Base-by-base conservation (phyloP, 2,329 filamentous ascomycete genomes). In the Epichloe gansuensis region DNA sequence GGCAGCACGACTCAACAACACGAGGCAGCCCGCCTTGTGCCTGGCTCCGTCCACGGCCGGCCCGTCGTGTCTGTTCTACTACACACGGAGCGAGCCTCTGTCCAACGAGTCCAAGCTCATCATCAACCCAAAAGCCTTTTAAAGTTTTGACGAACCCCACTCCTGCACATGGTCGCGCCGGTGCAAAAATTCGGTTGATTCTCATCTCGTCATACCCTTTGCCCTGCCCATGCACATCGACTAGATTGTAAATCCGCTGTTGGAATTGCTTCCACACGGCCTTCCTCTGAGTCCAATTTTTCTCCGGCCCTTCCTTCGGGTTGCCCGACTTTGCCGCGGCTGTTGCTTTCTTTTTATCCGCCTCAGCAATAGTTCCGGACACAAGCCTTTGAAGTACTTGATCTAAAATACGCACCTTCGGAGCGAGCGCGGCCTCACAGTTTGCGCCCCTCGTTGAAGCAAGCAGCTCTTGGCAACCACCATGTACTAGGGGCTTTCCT, bases 401-500 rank as follows among this genome's bases (percentile, higher is more conserved):
- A 56, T 56, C 57, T 57, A 59, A 57, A 59, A 57, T 58, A 58
- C 60, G 55, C 59, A 58, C 60, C 56, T 57, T 57, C 15, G 36
- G 40, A 51, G 43, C 35, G 40, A 51, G 43, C 35, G 52, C 25
- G 40, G 25, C 44, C 35, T 53, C 39, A 51, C 49, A 44, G 13
- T 47, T 51, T 51, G 48, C 44, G 48, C 52, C 48, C 48, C 44
- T 49, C 40, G 13, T 38, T 43, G 31, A 39, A 48, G 42, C 49
- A 51, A 21, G 17, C 17, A 21, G 17, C 8, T 38, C 66, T 68
- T 65, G 66, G 64, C 66, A 62, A 61, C 63, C 62, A 63, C 66
- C 65, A 68, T 67, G 66, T 69, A 64, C 62, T 70, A 69, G 66
- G 63, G 63, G 66, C 64, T 62, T 62, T 64, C 66, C 63, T 61